These are phyloP conservation scores for Xylaria acuta DNA, from an alignment of 495 filamentous ascomycete genomes.

Conservation along the genomic window DNA sequence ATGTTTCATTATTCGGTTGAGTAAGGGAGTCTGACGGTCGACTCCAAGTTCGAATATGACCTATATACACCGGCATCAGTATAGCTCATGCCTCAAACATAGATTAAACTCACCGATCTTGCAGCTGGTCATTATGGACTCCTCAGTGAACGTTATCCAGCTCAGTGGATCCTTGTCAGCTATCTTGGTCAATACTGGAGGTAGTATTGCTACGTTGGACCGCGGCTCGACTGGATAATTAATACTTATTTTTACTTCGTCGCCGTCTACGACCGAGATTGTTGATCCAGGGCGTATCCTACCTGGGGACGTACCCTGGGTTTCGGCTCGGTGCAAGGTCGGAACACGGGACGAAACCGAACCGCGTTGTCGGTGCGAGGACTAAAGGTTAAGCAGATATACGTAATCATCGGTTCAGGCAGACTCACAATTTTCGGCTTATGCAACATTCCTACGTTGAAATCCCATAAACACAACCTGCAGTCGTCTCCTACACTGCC, in stretches of 20 bases:
- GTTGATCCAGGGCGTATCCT: constrained; percentile 71
- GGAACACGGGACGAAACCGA: constrained; percentile 65
- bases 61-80: constrained; percentile 51
- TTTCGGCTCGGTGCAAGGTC: constrained; percentile 54
- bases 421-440: constrained; percentile 69
- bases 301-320: constrained; percentile 56
- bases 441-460: constrained; percentile 94
- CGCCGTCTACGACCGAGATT: constrained; percentile 59
- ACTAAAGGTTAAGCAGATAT: constrained; percentile 38
- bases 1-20: constrained; percentile 14
- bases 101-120: constrained; percentile 68
- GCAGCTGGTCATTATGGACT: constrained; percentile 90
- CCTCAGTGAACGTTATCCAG: constrained; percentile 90
- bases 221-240: constrained; percentile 83
- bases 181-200: constrained; percentile 91
- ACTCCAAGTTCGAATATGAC: constrained; percentile 88
- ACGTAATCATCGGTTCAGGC: neutral
- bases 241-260: constrained; percentile 59
- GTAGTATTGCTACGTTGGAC: constrained; percentile 80
- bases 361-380: constrained; percentile 62
- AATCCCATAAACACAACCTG: constrained; percentile 91
- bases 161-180: constrained; percentile 85
- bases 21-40: constrained; percentile 61
- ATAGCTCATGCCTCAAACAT: constrained; percentile 9
- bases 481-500: constrained; percentile 96